Conservation (phyloP, 495 filamentous ascomycete species). For the Tuber microsphaerosporum region DNA sequence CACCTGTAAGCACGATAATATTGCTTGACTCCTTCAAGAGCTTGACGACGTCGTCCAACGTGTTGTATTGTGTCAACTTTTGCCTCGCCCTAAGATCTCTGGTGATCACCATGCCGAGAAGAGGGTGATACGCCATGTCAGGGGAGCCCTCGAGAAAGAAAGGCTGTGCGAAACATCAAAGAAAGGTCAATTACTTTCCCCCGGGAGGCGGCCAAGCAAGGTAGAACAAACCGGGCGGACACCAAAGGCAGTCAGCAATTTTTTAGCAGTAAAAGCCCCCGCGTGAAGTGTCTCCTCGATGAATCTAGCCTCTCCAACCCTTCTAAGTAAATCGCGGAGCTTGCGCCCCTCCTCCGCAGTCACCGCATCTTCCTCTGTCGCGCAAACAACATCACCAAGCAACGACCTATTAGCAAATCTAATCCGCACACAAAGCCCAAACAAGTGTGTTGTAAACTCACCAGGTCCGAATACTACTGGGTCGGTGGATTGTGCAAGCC, state of each 20-base stretch:
- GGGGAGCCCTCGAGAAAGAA: slow-evolving; percentile 64
- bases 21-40: slow-evolving; percentile 68
- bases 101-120: slow-evolving; percentile 69
- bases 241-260: slow-evolving; percentile 86
- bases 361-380: slow-evolving; percentile 54
- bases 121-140: slow-evolving; percentile 64
- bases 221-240: slow-evolving; percentile 50
- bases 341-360: slow-evolving; percentile 63
- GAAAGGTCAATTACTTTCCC: slow-evolving; percentile 10
- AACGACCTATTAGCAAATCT: slow-evolving; percentile 36
- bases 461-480: slow-evolving; percentile 55
- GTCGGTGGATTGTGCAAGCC: slow-evolving; percentile 57
- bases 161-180: slow-evolving; percentile 44
- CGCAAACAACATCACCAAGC: slow-evolving; percentile 5
- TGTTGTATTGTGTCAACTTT: slow-evolving; percentile 76
- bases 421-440: slow-evolving; percentile 26
- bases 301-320: slow-evolving; percentile 69
- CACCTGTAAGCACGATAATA: slow-evolving; percentile 89
- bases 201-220: slow-evolving; percentile 8
- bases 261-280: slow-evolving; percentile 65
- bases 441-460: slow-evolving; percentile 41
- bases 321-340: slow-evolving; percentile 63
- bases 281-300: slow-evolving; percentile 62
- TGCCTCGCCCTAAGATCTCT: slow-evolving; percentile 75
- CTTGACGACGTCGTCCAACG: slow-evolving; percentile 75